Base-by-base conservation (phyloP, 2,329 filamentous ascomycete species). In the Erysiphe pisi region DNA sequence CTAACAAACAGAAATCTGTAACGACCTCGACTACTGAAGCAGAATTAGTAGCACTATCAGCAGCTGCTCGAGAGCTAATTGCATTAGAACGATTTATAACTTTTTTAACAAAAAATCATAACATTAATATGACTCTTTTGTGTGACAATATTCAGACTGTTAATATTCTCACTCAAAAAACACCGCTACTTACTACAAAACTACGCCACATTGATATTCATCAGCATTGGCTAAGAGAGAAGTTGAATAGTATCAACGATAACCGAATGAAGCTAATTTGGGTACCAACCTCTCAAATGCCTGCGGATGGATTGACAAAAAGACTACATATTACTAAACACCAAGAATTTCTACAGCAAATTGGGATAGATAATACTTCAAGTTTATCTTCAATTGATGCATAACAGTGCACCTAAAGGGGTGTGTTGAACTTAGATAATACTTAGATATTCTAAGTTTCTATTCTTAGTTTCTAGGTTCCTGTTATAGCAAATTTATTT, bases 141-240 rank as follows among this genome's bases (percentile, higher is more conserved):
- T 76, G 74, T 63, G 74, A 76, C 36, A 76, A 76, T 28, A 40
- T 40, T 28, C 74, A 76, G 25, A 61, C 25, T 45, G 36, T 76
- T 9, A 61, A 47, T 47, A 6, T 76, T 8, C 28, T 43, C 4
- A 61, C 11, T 12, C 28, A 49, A 76, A 47, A n/a, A 25, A 31
- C 52, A 16, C 28, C 31, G 6, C 14, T 40, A 31, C 8, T 63
- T 45, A 43, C 52, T n/a, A 76, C 74, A 14, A 76, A 65, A 40
- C 74, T 76, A 14, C 7, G 52, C 12, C 58, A 63, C 45, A 63
- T 76, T 8, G 74, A 76, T 63, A 76, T 40, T 63, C 40, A 76
- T 45, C 49, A 76, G n/a, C 49, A 61, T n/a, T 61, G 12, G 49
- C 58, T 76, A 1, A 7, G 74, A 14, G 25, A 76, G n/a, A 25